A percentile compares a stretch with the other conserved stretches of the same genome.
These are phyloP conservation scores for Penicillium fuscoglaucum DNA, from an alignment of 2,329 filamentous ascomycete species.

Conservation along the genomic window DNA sequence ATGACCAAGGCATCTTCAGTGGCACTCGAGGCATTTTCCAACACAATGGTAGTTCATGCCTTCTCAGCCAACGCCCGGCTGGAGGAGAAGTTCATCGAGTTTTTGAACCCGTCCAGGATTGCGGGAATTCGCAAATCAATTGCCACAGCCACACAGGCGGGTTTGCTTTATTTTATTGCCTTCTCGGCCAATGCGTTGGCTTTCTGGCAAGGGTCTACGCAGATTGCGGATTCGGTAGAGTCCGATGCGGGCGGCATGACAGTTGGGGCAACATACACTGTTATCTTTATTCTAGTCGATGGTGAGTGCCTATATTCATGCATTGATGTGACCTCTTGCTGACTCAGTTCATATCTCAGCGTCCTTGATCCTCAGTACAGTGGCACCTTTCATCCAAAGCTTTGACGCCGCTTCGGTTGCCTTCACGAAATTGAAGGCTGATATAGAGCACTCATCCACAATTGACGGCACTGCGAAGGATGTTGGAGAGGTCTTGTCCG, in stretches of 20 bases:
- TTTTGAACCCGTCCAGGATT: too few species aligned
- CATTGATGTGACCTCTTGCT: neutral
- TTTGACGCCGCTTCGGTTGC: slow-evolving; percentile 52
- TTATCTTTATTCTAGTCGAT: slow-evolving; percentile 39
- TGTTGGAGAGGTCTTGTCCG: slow-evolving; percentile 16
- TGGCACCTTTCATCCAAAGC: slow-evolving; percentile 42
- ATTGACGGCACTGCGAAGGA: slow-evolving; percentile 42
- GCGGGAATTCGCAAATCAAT: too few species aligned
- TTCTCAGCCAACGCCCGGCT: too few species aligned
- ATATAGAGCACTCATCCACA: slow-evolving; percentile 53
- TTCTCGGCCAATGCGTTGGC: slow-evolving; percentile 66
- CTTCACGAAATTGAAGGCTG: slow-evolving; percentile 58
- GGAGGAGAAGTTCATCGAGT: too few species aligned
- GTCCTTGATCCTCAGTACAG: slow-evolving; percentile 37
- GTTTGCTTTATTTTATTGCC: slow-evolving; percentile 63
- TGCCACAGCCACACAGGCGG: too few species aligned
- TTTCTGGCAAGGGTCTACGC: slow-evolving; percentile 65
- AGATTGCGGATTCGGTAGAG: slow-evolving; percentile 44
- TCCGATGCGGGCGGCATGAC: slow-evolving; percentile 18
- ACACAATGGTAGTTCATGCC: too few species aligned
- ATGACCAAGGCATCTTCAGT: too few species aligned
- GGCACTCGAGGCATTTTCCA: too few species aligned
- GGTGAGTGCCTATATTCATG: slow-evolving; percentile 19
- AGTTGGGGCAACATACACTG: slow-evolving; percentile 36
- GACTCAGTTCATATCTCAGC: slow-evolving; percentile 18